Conservation (phyloP, 2,329 filamentous ascomycete species). For the Pseudogymnoascus sp. region DNA sequence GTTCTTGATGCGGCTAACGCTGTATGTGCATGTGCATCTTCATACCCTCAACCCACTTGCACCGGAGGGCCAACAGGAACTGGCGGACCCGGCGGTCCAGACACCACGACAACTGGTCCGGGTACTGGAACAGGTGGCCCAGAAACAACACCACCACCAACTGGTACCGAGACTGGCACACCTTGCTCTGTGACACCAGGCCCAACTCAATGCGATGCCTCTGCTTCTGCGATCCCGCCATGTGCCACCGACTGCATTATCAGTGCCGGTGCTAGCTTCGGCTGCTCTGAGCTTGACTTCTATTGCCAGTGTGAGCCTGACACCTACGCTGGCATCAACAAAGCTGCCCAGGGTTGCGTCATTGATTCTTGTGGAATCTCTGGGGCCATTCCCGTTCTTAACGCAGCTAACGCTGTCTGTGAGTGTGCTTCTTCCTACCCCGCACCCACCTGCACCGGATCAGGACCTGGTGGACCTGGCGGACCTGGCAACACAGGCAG, state of each 20-base stretch:
- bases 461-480: not conserved
- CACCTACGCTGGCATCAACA: not conserved
- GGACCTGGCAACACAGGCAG: not conserved
- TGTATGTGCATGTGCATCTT: not conserved
- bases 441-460: not conserved
- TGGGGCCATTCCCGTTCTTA: not conserved
- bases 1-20: not conserved
- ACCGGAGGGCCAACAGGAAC: not conserved
- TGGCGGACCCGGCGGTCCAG: not conserved
- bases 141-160: not conserved
- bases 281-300: not conserved
- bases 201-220: not conserved
- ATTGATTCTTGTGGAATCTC: not conserved
- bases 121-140: not conserved
- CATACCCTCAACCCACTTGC: not conserved
- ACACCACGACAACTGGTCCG: not conserved
- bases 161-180: not conserved
- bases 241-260: not conserved
- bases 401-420: not conserved
- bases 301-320: not conserved
- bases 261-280: not conserved
- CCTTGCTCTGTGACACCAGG: not conserved
- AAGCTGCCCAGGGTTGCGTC: not conserved
- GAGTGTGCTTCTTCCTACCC: not conserved
- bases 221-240: not conserved